Base-by-base conservation (phyloP, 163 green algal genomes). In the Coccomyxa subellipsoidea region DNA sequence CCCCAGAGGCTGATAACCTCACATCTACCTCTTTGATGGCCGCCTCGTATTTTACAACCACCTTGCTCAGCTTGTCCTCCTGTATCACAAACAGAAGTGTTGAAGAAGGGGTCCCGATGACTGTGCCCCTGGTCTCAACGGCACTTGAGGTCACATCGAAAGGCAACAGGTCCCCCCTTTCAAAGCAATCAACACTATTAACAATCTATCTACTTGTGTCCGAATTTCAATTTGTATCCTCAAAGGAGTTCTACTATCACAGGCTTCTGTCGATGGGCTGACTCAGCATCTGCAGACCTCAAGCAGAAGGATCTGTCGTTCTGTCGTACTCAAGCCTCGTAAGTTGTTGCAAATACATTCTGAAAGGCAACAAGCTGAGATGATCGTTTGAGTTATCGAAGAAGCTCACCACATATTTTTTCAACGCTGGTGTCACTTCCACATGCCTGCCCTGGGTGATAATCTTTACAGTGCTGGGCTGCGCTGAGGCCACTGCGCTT, bases 11-110 rank as follows among this genome's bases (percentile, higher is more conserved):
- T 18, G 86, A 94, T 10, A 98, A 82, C 18, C 85, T 94, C 7
- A 98, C 93, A 70, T 98, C 93, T 0, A 97, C 91, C 80, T 96
- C 89, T 81, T 94, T 96, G 66, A 97, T 75, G 4, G 78, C 84
- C 47, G 88, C 85, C 9, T 92, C 84, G 59, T 91, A 95, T 79
- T 96, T 91, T 32, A 85, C 29, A 18, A 94, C 78, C 0, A 91
- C 83, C n/a, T 87, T 84, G 34, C 38, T 47, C 38, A 86, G 69
- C 78, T 86, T 80, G 7, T 71, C 40, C 2, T 40, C 18, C 76
- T 72, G 70, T 32, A 18, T 9, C 21, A 36, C 29, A 35, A 36
- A 73, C n/a, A 23, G 29, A n/a, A n/a, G n/a, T n/a, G n/a, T n/a
- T n/a, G n/a, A n/a, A n/a, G n/a, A n/a, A n/a, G n/a, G n/a, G n/a